Base-by-base conservation (phyloP, 306 rosid genomes). In the Aeschynomene evenia region DNA sequence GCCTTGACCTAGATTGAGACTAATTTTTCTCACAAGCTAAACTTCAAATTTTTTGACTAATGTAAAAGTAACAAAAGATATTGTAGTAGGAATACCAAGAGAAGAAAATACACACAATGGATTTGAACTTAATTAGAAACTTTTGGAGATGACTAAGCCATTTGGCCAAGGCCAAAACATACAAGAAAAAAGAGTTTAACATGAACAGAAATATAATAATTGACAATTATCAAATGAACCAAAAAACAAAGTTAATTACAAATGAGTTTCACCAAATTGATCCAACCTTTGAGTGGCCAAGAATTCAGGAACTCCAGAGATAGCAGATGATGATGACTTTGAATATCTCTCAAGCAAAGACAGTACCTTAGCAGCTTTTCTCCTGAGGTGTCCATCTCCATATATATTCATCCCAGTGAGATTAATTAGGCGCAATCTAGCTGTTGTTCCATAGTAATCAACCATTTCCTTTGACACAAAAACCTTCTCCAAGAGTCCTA, bases 391-490 rank as follows among this genome's bases (percentile, higher is more conserved):
- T 4, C 86, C 79, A 24, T 85, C 89, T 1, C 84, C 85, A 6
- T 85, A 79, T 14, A 85, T 67, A 46, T 75, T 81, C 77, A 65
- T 71, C 2, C 88, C 80, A 9, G 86, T 88, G 1, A 91, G 20
- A 20, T 86, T 63, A 59, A 85, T 82, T 31, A 91, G 80, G 15
- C 67, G 66, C 24, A 67, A 68, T 68, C 89, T 79, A 18, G 91
- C 96, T 3, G 53, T 59, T 60, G 83, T 58, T 65, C 89, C 92
- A 21, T 88, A 77, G 59, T 56, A 7, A 1, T 91, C 96, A 12
- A 83, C 92, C 89, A 91, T 86, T 63, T 91, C 92, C 79, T 63
- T 86, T 7, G 87, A 85, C 61, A 73, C 62, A 70, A 91, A 91
- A 26, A 91, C 89, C 75, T 86, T 88, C 75, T 85, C 96, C 58